phyloP scores from a whole-genome alignment of 1,139 yeast genomes.

The Saccharomyces hybrid region DNA sequence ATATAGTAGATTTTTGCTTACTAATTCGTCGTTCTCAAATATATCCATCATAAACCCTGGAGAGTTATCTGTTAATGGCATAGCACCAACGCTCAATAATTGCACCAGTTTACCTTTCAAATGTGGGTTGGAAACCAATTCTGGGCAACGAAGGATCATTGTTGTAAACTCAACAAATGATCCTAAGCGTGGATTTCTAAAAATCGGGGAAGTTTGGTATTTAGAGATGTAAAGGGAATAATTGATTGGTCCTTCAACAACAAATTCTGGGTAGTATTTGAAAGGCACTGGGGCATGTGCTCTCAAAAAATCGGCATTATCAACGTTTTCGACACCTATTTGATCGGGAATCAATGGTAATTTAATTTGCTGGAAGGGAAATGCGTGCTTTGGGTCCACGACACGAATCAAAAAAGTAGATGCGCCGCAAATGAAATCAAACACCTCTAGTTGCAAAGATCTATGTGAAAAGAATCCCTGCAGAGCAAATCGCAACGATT shows the following conservation, averaged over 20 bases:
- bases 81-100: conserved; percentile 66
- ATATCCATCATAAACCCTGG: conserved; percentile 70
- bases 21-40: conserved; percentile 56
- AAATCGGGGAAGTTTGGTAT: conserved; percentile 54
- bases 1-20: conserved; percentile 61
- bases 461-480: conserved; percentile 53
- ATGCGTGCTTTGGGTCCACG: conserved; percentile 61
- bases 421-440: conserved; percentile 72
- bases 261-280: conserved; percentile 77
- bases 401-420: conserved; percentile 62
- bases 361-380: conserved; percentile 46
- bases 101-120: conserved; percentile 83
- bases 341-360: conserved; percentile 57
- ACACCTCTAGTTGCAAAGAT: conserved; percentile 52
- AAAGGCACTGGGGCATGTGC: conserved; percentile 64
- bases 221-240: conserved; percentile 61
- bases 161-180: conserved; percentile 65
- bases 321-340: conserved; percentile 51
- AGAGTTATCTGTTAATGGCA: conserved; percentile 47
- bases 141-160: conserved; percentile 74
- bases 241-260: conserved; percentile 75
- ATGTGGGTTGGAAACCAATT: conserved; percentile 84
- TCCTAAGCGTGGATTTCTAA: conserved; percentile 44
- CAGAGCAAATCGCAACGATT: conserved; percentile 45
- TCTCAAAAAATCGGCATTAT: conserved; percentile 61